A percentile compares a stretch with the other conserved stretches of the same genome.
Conservation (phyloP, 2,329 filamentous ascomycete genomes). For the Beauveria rudraprayagi region DNA sequence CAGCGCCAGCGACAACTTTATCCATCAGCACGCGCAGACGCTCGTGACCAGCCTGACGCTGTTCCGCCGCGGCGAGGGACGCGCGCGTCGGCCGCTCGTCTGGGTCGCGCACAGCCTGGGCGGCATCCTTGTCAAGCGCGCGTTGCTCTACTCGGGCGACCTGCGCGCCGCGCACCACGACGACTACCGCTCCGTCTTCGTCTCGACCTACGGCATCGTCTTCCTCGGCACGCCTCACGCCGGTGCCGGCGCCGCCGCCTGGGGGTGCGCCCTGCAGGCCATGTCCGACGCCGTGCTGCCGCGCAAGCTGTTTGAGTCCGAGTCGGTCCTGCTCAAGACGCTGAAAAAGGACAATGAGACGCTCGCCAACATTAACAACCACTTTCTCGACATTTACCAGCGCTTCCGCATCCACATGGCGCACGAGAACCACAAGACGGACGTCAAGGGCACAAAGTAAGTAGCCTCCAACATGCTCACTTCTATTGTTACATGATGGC, state of each 20-base stretch:
- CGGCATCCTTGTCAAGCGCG: constrained; percentile 63
- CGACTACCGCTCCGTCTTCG: constrained; percentile 58
- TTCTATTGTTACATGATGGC: not conserved
- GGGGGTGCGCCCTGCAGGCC: constrained; percentile 58
- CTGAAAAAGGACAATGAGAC: constrained; percentile 69
- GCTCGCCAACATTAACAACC: constrained; percentile 63
- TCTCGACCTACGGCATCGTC: constrained; percentile 68
- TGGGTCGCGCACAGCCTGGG: constrained; percentile 70
- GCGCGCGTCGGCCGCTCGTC: constrained; percentile 58
- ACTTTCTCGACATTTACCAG: constrained; percentile 64
- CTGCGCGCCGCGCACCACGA: constrained; percentile 51
- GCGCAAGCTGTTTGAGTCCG: constrained; percentile 57
- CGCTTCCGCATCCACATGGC: constrained; percentile 69
- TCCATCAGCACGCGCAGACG: constrained; percentile 64
- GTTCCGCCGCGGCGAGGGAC: constrained; percentile 52
- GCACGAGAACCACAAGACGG: constrained; percentile 65
- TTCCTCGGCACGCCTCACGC: constrained; percentile 72
- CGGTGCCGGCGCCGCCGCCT: constrained; percentile 59
- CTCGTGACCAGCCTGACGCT: constrained; percentile 54
- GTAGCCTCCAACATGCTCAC: constrained; percentile 11
- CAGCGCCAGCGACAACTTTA: constrained; percentile 55
- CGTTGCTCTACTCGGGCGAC: constrained; percentile 59
- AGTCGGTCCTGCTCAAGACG: constrained; percentile 59
- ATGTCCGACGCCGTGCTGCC: constrained; percentile 60
- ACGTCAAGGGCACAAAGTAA: constrained; percentile 53